Conservation (phyloP, 768 basidiomycete genomes). For the Thelephora ganbajun region DNA sequence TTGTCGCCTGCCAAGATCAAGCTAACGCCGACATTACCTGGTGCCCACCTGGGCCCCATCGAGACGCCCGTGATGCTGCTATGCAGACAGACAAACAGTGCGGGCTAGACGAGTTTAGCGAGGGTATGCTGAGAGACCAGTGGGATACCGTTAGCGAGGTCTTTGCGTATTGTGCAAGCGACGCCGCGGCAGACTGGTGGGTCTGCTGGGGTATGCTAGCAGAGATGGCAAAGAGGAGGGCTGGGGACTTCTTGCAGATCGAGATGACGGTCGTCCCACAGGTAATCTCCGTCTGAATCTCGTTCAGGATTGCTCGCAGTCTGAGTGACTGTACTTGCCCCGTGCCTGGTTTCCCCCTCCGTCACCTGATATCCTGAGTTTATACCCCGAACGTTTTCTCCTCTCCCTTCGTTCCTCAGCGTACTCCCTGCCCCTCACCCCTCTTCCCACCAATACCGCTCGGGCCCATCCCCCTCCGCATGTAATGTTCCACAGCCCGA, state of each 20-base stretch:
- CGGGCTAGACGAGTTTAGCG: conserved; percentile 30
- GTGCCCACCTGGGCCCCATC: conserved; percentile 27
- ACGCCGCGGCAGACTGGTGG: conserved; percentile 55
- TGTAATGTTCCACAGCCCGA: no score
- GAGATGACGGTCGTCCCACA: no score
- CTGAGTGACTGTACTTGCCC: no score
- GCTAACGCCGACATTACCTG: conserved; percentile 31
- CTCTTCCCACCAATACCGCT: no score
- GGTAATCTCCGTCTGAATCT: no score
- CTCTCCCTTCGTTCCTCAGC: no score
- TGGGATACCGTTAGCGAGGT: conserved; percentile 41
- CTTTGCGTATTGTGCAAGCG: conserved; percentile 37
- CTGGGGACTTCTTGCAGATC: background rate
- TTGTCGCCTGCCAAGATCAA: conserved; percentile 31
- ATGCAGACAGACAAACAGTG: conserved; percentile 21
- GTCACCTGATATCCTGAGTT: no score
- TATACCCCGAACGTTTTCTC: no score
- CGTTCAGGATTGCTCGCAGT: no score
- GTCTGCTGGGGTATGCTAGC: conserved; percentile 37
- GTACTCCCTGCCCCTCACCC: no score
- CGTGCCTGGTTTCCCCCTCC: no score
- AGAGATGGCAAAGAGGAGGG: conserved; percentile 27
- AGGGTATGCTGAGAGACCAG: conserved; percentile 27
- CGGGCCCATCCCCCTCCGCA: no score
- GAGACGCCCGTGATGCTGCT: conserved; percentile 29